These are phyloP conservation scores for Cupressus sempervirens DNA, from an alignment of 75 land plant species.

Conservation along the genomic window DNA sequence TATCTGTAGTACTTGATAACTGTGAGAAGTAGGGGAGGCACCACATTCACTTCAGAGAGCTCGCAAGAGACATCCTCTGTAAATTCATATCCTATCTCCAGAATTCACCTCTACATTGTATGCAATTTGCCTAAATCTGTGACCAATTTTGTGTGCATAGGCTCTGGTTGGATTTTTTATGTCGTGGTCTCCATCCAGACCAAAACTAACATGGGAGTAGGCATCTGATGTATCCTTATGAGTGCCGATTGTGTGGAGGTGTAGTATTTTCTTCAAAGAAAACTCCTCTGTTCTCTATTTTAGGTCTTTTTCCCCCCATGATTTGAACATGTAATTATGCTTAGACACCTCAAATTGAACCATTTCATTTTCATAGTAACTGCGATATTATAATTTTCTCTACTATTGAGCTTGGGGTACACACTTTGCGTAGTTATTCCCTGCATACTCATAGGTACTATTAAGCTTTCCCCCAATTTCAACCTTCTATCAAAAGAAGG, in stretches of 20 bases:
- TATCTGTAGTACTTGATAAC: slow-evolving; percentile 73
- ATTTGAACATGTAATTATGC: not conserved
- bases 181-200: slow-evolving; percentile 48
- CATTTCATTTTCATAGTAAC: slow-evolving; percentile 66
- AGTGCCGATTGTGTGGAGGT: slow-evolving; percentile 56
- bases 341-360: slow-evolving; percentile 59
- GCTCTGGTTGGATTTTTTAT: slow-evolving; percentile 68
- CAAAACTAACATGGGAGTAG: slow-evolving; percentile 56
- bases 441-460: slow-evolving; percentile 65
- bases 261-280: not conserved
- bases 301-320: not conserved
- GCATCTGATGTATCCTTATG: slow-evolving; percentile 50
- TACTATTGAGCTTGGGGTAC: too few species aligned
- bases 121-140: not conserved
- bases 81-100: not conserved
- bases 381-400: slow-evolving; percentile 50
- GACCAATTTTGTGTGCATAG: slow-evolving; percentile 4
- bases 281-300: not conserved
- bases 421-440: slow-evolving; percentile 44
- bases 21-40: slow-evolving; percentile 64
- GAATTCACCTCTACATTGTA: not conserved
- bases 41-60: slow-evolving; percentile 77
- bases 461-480: too few species aligned
- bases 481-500: too few species aligned
- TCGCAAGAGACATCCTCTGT: slow-evolving; percentile 76